Evolutionary conservation across 352 stramenopile genomes (phyloP).

Genomic region (Phytophthora cactorum): DNA sequence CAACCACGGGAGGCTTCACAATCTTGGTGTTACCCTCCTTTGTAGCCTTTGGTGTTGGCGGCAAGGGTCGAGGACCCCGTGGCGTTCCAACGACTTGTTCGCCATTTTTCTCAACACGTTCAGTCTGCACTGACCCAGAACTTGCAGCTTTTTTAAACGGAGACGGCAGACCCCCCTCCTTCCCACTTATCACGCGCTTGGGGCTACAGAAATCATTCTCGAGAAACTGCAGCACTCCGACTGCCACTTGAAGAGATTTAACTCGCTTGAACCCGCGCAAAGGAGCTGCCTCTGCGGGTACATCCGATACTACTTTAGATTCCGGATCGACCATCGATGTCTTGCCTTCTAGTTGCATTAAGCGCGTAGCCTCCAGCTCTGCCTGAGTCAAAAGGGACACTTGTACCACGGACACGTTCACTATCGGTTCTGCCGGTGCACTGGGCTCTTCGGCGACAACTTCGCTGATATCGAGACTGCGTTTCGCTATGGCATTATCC

Average conservation of each 20-base stretch:
- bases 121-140: neutral
- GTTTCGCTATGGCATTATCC: conserved; percentile 65
- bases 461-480: conserved; percentile 55
- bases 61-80: conserved; percentile 8
- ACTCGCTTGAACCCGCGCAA: conserved; percentile 43
- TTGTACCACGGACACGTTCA: neutral
- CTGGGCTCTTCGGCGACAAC: conserved; percentile 10
- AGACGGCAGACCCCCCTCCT: conserved; percentile 8
- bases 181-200: conserved; percentile 29
- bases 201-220: conserved; percentile 78
- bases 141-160: conserved; percentile 5
- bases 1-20: conserved; percentile 12
- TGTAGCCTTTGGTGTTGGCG: conserved; percentile 6
- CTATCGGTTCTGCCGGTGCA: neutral
- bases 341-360: conserved; percentile 30
- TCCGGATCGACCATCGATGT: neutral
- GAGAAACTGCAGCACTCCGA: conserved; percentile 68
- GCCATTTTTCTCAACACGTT: neutral
- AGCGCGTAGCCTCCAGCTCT: conserved; percentile 4
- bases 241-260: conserved; percentile 65
- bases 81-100: conserved; percentile 8
- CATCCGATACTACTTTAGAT: neutral
- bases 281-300: conserved; percentile 1
- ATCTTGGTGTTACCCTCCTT: conserved; percentile 3
- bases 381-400: conserved; percentile 5